Base-by-base conservation (phyloP, 345 rosid genomes). In the Firmiana major region DNA sequence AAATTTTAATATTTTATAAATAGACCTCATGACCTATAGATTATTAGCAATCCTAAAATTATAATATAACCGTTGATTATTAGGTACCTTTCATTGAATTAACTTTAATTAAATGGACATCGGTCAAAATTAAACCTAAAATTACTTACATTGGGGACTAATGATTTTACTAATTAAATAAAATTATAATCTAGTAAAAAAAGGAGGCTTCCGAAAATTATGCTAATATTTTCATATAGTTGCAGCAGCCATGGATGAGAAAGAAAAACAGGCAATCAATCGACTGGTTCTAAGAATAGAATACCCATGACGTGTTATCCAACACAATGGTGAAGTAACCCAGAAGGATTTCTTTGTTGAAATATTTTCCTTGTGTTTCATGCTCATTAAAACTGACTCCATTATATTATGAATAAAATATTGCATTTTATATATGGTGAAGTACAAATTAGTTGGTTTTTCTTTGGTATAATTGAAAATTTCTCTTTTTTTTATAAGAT, bases 271-370 rank as follows among this genome's bases (percentile, higher is more conserved):
- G 31, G 34, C 74, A 63, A 71, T 55, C 62, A 70, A 71, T 54
- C 38, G 26, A 36, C 7, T 7, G 16, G 67, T 1, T 51, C 16
- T 63, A 54, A 48, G 24, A 70, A 45, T 34, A 40, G 28, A 71
- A 51, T 71, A 71, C 19, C 74, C 40, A 60, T 83, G 88, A 74
- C 88, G 86, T 85, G 86, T 77, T 71, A 81, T 75, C 80, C 79
- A 79, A 78, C 79, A 68, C 73, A 36, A 71, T 11, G 79, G 75
- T 79, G 84, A 82, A 86, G 86, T 83, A 81, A 75, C 66, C 77
- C 79, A 53, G n/a, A 83, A 86, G 85, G 45, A 71, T 79, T 74
- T 81, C 78, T 66, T 80, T 78, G 77, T 69, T 60, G 45, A 75
- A 46, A 74, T 9, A 7, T 13, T 58, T 74, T 67, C 68, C 75